Base-by-base conservation (phyloP, 768 basidiomycete species). In the Krasilnikovozyma curviuscula region DNA sequence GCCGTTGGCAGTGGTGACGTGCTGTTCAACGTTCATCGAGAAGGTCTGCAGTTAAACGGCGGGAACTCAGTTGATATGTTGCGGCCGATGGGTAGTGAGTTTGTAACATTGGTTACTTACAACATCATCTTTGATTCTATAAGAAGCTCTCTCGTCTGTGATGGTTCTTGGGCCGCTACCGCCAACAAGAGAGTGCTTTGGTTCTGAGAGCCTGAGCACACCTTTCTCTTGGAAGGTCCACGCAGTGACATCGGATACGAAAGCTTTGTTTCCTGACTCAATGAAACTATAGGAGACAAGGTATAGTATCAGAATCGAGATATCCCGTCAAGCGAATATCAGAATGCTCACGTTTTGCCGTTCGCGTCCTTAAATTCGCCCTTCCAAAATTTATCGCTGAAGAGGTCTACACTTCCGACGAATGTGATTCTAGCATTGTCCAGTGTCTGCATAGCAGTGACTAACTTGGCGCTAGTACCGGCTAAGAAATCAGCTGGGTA, bases 191-290 rank as follows among this genome's bases (percentile, higher is more conserved):
- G 81, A 78, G 59, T 93, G 88, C 19, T 74, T 73, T 18, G 62
- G 56, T 6, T 53, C 54, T 53, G 84, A 79, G 48, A 95, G 77
- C 23, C 83, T 77, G 41, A 91, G 69, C 2, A 83, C 81, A 12
- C 76, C 70, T 1, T 73, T 72, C 63, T 93, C 83, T 57, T 85
- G 81, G 77, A 97, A 91, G 0, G 79, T 75, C 91, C 91, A 98
- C 5, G 75, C 72, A 3, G 78, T 73, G 35, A 97, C 63, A 54
- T 91, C 85, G 41, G 70, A 67, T 3, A 70, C 73, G 52, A 93
- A 79, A 48, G 74, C 74, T 7, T 68, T 66, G 61, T 98, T 98
- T 16, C 81, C 83, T 2, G 79, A 75, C 44, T 71, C 67, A 18
- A 69, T 66, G 8, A 76, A 77, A 37, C 77, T 77, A 54, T 7